phyloP scores from a whole-genome alignment of 2,329 filamentous ascomycete genomes.

The Malbranchea cinnamomea region DNA sequence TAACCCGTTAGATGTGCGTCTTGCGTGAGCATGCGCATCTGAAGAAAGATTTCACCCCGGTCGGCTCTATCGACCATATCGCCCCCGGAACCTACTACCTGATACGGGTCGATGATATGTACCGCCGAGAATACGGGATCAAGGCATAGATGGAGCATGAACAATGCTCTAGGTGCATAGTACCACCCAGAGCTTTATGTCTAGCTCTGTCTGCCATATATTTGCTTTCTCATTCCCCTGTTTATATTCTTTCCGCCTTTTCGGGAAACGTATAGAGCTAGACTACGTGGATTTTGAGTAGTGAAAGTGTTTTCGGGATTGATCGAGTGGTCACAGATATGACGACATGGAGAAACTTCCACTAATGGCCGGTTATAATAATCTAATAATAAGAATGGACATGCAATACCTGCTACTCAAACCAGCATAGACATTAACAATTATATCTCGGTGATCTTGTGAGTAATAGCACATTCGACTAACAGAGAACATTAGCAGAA shows the following conservation, averaged over 20 bases:
- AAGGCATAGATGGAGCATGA: constrained; percentile 36
- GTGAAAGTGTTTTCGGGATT: no score
- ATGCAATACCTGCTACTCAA: no score
- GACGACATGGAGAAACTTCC: no score
- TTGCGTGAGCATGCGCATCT: constrained; percentile 72
- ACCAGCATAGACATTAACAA: no score
- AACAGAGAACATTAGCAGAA: no score
- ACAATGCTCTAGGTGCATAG: neutral
- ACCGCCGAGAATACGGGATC: constrained; percentile 62
- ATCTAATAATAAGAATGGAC: no score
- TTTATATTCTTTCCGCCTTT: neutral
- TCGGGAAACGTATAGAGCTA: no score
- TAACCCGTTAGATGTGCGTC: constrained; percentile 55
- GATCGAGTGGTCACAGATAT: no score
- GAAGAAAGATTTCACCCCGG: constrained; percentile 61
- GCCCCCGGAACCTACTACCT: constrained; percentile 60
- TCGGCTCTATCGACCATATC: constrained; percentile 51
- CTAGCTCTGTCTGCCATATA: neutral
- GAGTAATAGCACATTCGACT: no score
- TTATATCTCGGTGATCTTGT: no score
- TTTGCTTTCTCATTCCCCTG: neutral
- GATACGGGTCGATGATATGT: constrained; percentile 69
- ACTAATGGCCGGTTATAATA: no score
- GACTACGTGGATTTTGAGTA: no score
- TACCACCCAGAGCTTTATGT: neutral